A percentile compares a stretch with the other conserved stretches of the same genome.
These are phyloP conservation scores for Tylopilus sp. DNA, from an alignment of 1,284 basidiomycete genomes.

Conservation along the genomic window DNA sequence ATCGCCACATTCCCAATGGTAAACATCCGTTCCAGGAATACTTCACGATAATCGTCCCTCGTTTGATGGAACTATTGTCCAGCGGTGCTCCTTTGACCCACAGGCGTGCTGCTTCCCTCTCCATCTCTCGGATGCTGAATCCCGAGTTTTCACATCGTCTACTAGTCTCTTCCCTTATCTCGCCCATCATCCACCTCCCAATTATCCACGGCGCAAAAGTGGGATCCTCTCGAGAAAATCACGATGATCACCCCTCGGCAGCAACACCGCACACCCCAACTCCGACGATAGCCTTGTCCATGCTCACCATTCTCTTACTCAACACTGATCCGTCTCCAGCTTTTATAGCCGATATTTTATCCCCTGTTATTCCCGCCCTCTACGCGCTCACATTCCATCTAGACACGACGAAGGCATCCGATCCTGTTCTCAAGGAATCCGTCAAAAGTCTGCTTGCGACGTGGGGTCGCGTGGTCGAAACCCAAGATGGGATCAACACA, in stretches of 20 bases:
- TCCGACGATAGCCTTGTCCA: constrained; percentile 43
- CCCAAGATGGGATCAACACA: constrained; percentile 50
- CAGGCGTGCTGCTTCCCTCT: constrained; percentile 62
- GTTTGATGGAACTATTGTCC: constrained; percentile 48
- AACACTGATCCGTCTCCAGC: constrained; percentile 77
- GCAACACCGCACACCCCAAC: neutral
- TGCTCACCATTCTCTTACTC: constrained; percentile 54
- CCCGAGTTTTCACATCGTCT: constrained; percentile 29
- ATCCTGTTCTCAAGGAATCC: constrained; percentile 58
- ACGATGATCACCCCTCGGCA: constrained; percentile 6
- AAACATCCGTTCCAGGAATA: constrained; percentile 50
- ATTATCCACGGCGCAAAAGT: constrained; percentile 31
- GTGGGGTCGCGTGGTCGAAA: constrained; percentile 67
- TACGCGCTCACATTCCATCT: constrained; percentile 63
- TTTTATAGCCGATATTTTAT: constrained; percentile 60
- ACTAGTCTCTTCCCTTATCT: constrained; percentile 38
- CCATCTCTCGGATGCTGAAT: constrained; percentile 61
- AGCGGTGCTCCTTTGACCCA: constrained; percentile 42
- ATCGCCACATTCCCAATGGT: neutral
- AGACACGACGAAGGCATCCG: constrained; percentile 50
- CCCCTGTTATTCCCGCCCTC: constrained; percentile 63
- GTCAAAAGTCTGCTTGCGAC: constrained; percentile 58
- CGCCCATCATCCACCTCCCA: constrained; percentile 44
- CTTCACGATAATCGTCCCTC: constrained; percentile 51
- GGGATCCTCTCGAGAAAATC: neutral